A percentile compares a stretch with the other conserved stretches of the same genome.
Conservation (phyloP, 1,139 yeast genomes). For the Petasospora rhodanensis region DNA sequence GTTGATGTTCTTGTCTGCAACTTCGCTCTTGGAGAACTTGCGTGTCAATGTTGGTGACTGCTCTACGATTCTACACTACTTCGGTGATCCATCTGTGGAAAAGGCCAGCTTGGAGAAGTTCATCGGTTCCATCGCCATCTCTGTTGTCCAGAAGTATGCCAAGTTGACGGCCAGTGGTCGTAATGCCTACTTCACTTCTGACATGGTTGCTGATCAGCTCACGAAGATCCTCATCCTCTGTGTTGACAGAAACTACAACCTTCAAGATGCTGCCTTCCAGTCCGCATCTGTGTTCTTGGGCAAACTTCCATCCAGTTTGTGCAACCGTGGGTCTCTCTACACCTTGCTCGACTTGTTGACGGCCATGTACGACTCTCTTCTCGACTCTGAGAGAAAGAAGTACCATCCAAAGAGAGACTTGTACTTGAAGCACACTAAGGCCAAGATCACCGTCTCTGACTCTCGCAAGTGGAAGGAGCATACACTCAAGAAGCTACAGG, state of each 20-base stretch:
- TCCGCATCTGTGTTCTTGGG: constrained; percentile 69
- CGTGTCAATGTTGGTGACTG: constrained; percentile 81
- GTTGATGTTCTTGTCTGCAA: constrained; percentile 82
- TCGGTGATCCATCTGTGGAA: constrained; percentile 80
- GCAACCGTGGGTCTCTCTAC: constrained; percentile 69
- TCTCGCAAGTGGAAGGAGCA: constrained; percentile 71
- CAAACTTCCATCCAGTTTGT: constrained; percentile 75
- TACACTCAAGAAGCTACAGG: constrained; percentile 58
- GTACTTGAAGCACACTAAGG: constrained; percentile 54
- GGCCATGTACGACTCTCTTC: constrained; percentile 69
- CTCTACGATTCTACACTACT: constrained; percentile 67
- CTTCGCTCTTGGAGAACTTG: constrained; percentile 71
- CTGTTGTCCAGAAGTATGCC: constrained; percentile 55
- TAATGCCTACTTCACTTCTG: constrained; percentile 43
- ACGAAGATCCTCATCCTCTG: constrained; percentile 64
- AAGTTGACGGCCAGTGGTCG: constrained; percentile 26
- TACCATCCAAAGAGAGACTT: constrained; percentile 79
- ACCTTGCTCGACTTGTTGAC: constrained; percentile 78
- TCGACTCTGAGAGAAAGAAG: constrained; percentile 83
- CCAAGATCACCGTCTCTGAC: constrained; percentile 67
- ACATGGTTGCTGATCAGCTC: constrained; percentile 64
- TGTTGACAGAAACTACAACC: constrained; percentile 70
- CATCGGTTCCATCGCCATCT: constrained; percentile 61
- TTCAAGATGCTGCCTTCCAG: constrained; percentile 78
- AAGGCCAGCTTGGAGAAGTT: constrained; percentile 58